Conservation (phyloP, 331 rosid species). For the Rosa hybrid region DNA sequence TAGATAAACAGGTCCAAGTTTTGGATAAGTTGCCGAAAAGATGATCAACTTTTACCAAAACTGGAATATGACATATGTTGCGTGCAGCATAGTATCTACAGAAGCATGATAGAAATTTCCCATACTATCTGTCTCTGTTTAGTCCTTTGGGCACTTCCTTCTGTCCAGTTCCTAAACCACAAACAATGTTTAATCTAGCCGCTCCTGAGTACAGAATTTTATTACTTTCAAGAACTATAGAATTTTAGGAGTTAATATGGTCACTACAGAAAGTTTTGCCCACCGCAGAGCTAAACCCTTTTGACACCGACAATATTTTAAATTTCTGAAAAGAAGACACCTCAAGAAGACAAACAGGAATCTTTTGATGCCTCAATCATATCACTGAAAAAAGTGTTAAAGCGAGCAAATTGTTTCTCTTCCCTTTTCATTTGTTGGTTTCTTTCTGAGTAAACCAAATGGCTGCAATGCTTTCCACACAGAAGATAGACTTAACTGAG, state of each 20-base stretch:
- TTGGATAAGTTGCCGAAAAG: not conserved
- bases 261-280: not conserved
- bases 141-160: not conserved
- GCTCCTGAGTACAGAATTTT: not conserved
- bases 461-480: not conserved
- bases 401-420: not conserved
- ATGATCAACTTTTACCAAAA: not conserved
- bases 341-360: slow-evolving; percentile 15
- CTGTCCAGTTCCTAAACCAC: not conserved
- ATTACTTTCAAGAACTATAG: not conserved
- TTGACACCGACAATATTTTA: slow-evolving; percentile 20
- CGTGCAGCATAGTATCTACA: not conserved
- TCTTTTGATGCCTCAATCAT: slow-evolving; percentile 26
- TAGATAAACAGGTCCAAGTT: not conserved
- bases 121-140: not conserved
- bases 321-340: not conserved
- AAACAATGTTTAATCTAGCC: not conserved
- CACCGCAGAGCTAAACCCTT: not conserved
- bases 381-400: slow-evolving; percentile 14
- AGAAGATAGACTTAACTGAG: slow-evolving; percentile 2
- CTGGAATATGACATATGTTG: not conserved
- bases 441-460: slow-evolving; percentile 2
- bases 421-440: not conserved
- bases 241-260: not conserved
- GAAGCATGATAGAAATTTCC: not conserved